Evolutionary conservation across 179 eudicot species (phyloP).

Genomic region (Vitellaria paradoxa): DNA sequence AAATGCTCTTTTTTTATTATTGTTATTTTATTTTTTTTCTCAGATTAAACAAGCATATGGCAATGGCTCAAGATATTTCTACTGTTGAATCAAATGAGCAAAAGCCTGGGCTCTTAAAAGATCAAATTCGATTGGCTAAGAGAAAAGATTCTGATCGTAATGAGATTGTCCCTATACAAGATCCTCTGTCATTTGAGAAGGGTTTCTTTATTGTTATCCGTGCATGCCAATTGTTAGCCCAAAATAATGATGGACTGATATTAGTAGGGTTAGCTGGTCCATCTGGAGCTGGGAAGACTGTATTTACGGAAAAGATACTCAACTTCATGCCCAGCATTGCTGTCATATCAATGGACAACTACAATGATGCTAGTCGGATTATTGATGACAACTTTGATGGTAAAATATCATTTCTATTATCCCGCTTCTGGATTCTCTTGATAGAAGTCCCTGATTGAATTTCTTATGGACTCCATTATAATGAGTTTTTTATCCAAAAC

Average conservation of each 20-base stretch:
- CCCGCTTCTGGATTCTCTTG: background rate
- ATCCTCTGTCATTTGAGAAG: slow-evolving; percentile 62
- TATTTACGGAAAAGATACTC: slow-evolving; percentile 62
- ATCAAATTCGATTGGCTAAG: slow-evolving; percentile 62
- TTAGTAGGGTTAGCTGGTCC: slow-evolving; percentile 74
- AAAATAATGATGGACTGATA: slow-evolving; percentile 66
- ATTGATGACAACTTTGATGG: slow-evolving; percentile 77
- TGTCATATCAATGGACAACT: slow-evolving; percentile 77
- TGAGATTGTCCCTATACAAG: slow-evolving; percentile 57
- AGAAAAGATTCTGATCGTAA: slow-evolving; percentile 54
- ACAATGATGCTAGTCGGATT: slow-evolving; percentile 67
- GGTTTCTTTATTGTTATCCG: slow-evolving; percentile 69
- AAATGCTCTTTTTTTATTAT: background rate
- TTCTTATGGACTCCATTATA: background rate
- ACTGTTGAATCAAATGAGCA: slow-evolving; percentile 36
- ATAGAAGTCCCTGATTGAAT: background rate
- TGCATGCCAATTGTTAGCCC: slow-evolving; percentile 69
- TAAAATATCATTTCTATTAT: slow-evolving; percentile 7
- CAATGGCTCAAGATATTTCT: slow-evolving; percentile 53
- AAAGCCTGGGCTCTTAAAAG: slow-evolving; percentile 59
- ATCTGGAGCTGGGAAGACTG: slow-evolving; percentile 75
- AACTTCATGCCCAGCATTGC: slow-evolving; percentile 73
- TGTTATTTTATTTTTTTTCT: slow-evolving; percentile 9
- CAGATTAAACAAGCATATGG: slow-evolving; percentile 19
- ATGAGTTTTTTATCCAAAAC: background rate